Conservation (phyloP, 441 rosid genomes). For the Melastoma candidum region DNA sequence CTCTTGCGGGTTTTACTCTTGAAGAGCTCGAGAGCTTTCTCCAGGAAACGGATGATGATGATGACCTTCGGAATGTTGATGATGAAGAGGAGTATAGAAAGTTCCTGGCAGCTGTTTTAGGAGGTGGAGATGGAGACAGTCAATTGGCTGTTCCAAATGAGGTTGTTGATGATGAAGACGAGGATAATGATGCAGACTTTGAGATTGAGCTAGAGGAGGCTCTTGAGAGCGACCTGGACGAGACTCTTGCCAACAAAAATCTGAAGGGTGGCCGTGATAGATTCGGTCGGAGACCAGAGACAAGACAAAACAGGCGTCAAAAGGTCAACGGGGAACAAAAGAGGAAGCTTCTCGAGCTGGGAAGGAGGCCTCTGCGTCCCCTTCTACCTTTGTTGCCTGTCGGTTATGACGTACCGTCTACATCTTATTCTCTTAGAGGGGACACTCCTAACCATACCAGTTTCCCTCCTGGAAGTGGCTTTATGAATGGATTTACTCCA, state of each 20-base stretch:
- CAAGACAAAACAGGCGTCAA: conserved; percentile 77
- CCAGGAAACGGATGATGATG: conserved; percentile 95
- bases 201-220: conserved; percentile 95
- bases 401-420: conserved; percentile 26
- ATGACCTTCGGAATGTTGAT: conserved; percentile 73
- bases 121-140: conserved; percentile 41
- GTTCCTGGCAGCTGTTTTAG: conserved; percentile 85
- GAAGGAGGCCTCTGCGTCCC: conserved; percentile 72
- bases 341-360: conserved; percentile 47
- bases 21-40: conserved; percentile 97
- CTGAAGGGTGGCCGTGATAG: conserved; percentile 21
- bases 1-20: conserved; percentile 81
- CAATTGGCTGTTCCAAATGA: conserved; percentile 30
- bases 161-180: conserved; percentile 65
- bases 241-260: conserved; percentile 28
- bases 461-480: conserved; percentile 24
- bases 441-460: conserved; percentile 23
- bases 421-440: conserved; percentile 21
- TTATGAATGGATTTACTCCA: conserved; percentile 51
- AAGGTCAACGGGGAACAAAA: conserved; percentile 36
- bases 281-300: conserved; percentile 53
- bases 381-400: conserved; percentile 51
- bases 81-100: conserved; percentile 88
- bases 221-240: conserved; percentile 87
- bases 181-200: conserved; percentile 89